Base-by-base conservation (phyloP, 2,329 filamentous ascomycete species). In the Ceratocystis albifundus region DNA sequence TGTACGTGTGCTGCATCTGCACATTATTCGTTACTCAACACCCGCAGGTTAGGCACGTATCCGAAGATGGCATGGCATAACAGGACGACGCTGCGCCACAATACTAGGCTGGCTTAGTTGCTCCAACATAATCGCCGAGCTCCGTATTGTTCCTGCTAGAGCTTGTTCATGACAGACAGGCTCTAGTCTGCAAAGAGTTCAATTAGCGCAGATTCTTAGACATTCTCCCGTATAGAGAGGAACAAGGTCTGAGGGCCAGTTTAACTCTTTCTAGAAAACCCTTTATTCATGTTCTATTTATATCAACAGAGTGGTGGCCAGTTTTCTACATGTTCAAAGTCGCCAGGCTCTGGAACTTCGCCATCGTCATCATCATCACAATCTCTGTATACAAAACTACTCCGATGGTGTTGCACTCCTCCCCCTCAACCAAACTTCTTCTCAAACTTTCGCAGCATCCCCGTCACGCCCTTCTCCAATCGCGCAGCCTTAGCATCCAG, bases 371-470 rank as follows among this genome's bases (percentile, higher is more conserved):
- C 10, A 15, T 41, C 36, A 12, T 41, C 1, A 41, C 28, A 22
- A 25, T 53, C 48, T 53, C 22, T 53, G 22, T 25, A 25, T 28
- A 53, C 15, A 22, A 22, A 10, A 2, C 48, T 15, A 5, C 10
- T 8, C 22, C 10, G 22, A 53, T 25, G n/a, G 3, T 32, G n/a
- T n/a, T 20, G 5, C 8, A 4, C 28, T 32, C 6, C 15, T 17
- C 28, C 32, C 3, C 4, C 66, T 20, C 61, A 84, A 0, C 80
- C 80, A 75, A 87, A 86, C 73, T 84, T 88, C 83, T 89, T 90
- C 77, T 91, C 88, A 74, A 91, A 81, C 76, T 86, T 89, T 80
- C 87, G 90, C 70, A 91, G 75, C 78, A 90, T 86, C 5, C 85
- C 84, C 32, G 84, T 82, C 3, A 90, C 82, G 0, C 87, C 85